Percentiles rank a stretch among this genome's conserved stretches.
phyloP scores from a whole-genome alignment of 2,329 filamentous ascomycete genomes.

The Penicillium sp. region DNA sequence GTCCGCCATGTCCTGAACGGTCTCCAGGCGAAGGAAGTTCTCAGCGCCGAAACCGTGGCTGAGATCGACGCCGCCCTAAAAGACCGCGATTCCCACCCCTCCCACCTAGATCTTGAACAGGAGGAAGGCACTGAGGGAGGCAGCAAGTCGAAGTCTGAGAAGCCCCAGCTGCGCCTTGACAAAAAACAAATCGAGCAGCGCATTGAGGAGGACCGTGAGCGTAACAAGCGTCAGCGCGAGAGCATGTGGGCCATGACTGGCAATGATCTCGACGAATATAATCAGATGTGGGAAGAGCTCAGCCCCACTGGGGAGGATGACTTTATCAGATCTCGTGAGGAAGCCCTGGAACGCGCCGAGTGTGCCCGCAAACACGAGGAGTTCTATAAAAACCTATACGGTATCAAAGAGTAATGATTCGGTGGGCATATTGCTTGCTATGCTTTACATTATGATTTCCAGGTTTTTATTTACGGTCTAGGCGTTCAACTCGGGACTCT shows the following conservation, averaged over 20 bases:
- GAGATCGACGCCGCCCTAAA: constrained; percentile 84
- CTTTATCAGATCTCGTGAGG: constrained; percentile 72
- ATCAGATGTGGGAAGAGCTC: constrained; percentile 80
- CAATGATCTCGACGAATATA: constrained; percentile 68
- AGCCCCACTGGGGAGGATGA: constrained; percentile 89
- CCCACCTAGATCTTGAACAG: constrained; percentile 52
- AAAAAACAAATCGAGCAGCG: constrained; percentile 91
- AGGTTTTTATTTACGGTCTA: background rate
- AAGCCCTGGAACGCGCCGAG: constrained; percentile 57
- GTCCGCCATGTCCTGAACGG: constrained; percentile 76
- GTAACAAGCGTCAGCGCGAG: constrained; percentile 88
- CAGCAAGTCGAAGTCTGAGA: constrained; percentile 28
- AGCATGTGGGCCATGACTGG: constrained; percentile 85
- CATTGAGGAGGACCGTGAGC: constrained; percentile 93
- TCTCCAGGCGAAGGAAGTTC: constrained; percentile 68
- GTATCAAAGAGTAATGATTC: background rate
- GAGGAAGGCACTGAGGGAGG: constrained; percentile 32
- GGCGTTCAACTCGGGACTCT: background rate
- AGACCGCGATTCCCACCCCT: constrained; percentile 68
- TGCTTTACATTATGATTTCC: background rate
- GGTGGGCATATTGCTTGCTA: background rate
- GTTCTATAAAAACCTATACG: constrained; percentile 12
- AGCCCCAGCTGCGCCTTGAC: constrained; percentile 58
- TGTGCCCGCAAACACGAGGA: constrained; percentile 35
- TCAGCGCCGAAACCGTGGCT: constrained; percentile 70